A percentile compares a stretch with the other conserved stretches of the same genome.
These are phyloP conservation scores for Emmonsia crescens DNA, from an alignment of 2,329 filamentous ascomycete species.

Conservation along the genomic window DNA sequence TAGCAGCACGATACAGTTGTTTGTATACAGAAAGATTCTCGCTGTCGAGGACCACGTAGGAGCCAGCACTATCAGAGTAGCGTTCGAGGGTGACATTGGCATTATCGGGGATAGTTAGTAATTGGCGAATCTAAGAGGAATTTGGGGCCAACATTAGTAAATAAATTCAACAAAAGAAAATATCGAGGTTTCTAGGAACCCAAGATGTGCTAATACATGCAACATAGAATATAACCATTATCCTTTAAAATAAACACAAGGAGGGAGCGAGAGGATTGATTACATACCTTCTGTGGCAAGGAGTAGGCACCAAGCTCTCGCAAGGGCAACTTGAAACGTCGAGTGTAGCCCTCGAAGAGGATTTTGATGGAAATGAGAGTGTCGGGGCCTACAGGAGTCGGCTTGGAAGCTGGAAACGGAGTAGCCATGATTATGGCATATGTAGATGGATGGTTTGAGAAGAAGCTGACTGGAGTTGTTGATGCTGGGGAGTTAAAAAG, in stretches of 20 bases:
- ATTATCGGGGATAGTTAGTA: constrained; percentile 54
- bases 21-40: constrained; percentile 80
- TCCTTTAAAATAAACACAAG: constrained; percentile 4
- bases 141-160: constrained; percentile 6
- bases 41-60: constrained; percentile 69
- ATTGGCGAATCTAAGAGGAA: constrained; percentile 51
- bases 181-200: not conserved
- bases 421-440: constrained; percentile 27
- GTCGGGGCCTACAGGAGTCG: constrained; percentile 47
- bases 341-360: constrained; percentile 60
- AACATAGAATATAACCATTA: not conserved
- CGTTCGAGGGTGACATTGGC: constrained; percentile 67
- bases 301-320: constrained; percentile 65
- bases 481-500: constrained; percentile 10
- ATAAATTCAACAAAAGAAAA: not conserved
- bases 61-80: constrained; percentile 82
- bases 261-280: constrained; percentile 13
- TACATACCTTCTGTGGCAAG: constrained; percentile 74
- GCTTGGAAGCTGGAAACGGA: constrained; percentile 29
- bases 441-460: not conserved
- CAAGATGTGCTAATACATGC: not conserved
- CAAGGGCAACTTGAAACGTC: constrained; percentile 81
- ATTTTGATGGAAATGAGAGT: constrained; percentile 80
- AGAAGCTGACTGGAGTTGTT: constrained; percentile 5
- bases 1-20: constrained; percentile 90